Percentiles rank a stretch among this genome's conserved stretches.
phyloP scores from a whole-genome alignment of 1,284 basidiomycete species.

The Cryptococcus jaspeensis region DNA sequence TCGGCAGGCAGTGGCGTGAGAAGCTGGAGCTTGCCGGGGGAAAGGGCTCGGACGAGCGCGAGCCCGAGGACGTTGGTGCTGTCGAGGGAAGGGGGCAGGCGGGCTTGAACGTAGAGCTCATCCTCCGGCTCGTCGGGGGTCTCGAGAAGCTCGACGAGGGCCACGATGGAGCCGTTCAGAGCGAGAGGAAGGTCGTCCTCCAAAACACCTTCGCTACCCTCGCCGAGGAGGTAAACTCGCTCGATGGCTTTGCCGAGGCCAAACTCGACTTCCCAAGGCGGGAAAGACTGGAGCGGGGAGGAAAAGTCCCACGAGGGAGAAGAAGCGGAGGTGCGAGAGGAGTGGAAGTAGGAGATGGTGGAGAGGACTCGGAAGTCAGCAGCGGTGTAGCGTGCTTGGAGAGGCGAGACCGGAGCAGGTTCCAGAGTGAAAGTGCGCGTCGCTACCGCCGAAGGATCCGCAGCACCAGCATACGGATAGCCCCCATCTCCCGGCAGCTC shows the following conservation, averaged over 20 bases:
- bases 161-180: slow-evolving; percentile 79
- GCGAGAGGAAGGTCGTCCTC: slow-evolving; percentile 65
- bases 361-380: slow-evolving; percentile 72
- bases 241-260: slow-evolving; percentile 57
- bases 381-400: slow-evolving; percentile 61
- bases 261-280: slow-evolving; percentile 68
- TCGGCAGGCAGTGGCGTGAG: slow-evolving; percentile 67
- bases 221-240: slow-evolving; percentile 63
- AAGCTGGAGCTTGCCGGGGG: slow-evolving; percentile 56
- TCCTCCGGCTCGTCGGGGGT: slow-evolving; percentile 34
- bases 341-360: slow-evolving; percentile 78
- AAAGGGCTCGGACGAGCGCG: slow-evolving; percentile 67
- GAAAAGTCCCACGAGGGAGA: slow-evolving; percentile 64
- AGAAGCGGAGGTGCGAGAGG: slow-evolving; percentile 34
- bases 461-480: not conserved
- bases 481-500: slow-evolving; percentile 16
- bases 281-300: slow-evolving; percentile 64
- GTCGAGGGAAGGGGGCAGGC: slow-evolving; percentile 58
- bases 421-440: slow-evolving; percentile 26
- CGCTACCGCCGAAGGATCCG: not conserved
- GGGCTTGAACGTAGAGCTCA: slow-evolving; percentile 64
- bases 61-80: slow-evolving; percentile 66
- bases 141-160: slow-evolving; percentile 59
- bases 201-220: slow-evolving; percentile 72
- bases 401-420: slow-evolving; percentile 41